phyloP scores from a whole-genome alignment of 257 asterid species.

The Euphrasia confusa region DNA sequence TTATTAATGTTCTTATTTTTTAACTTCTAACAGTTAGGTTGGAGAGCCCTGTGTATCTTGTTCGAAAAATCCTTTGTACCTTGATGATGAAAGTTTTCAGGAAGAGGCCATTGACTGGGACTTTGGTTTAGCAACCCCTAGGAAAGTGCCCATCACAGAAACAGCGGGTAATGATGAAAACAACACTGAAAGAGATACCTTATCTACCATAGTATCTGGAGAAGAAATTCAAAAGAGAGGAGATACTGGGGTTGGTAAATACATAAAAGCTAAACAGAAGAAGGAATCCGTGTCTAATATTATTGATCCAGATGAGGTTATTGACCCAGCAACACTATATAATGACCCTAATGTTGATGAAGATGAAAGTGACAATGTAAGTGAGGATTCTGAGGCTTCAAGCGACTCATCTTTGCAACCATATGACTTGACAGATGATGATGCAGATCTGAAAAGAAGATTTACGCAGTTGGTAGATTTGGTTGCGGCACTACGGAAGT shows the following conservation, averaged over 20 bases:
- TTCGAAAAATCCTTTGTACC: slow-evolving; percentile 90
- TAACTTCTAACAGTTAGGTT: slow-evolving; percentile 69
- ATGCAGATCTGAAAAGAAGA: slow-evolving; percentile 60
- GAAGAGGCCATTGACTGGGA: slow-evolving; percentile 84
- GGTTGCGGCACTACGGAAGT: slow-evolving; percentile 80
- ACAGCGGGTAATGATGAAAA: slow-evolving; percentile 29
- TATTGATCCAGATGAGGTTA: slow-evolving; percentile 82
- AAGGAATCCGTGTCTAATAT: slow-evolving; percentile 32
- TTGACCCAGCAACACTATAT: slow-evolving; percentile 68
- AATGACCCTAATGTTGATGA: slow-evolving; percentile 38
- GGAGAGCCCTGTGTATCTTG: slow-evolving; percentile 74
- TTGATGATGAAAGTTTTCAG: slow-evolving; percentile 58
- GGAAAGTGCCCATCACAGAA: slow-evolving; percentile 27
- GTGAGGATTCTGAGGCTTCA: slow-evolving; percentile 69
- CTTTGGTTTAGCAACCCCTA: slow-evolving; percentile 51
- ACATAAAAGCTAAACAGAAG: slow-evolving; percentile 30
- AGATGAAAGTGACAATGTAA: slow-evolving; percentile 52
- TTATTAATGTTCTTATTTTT: slow-evolving; percentile 13
- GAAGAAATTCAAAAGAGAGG: slow-evolving; percentile 32
- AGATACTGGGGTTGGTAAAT: too few species aligned
- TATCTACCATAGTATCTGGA: slow-evolving; percentile 25
- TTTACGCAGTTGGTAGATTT: slow-evolving; percentile 88
- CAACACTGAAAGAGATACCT: slow-evolving; percentile 29
- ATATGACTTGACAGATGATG: slow-evolving; percentile 85
- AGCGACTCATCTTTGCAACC: slow-evolving; percentile 68